Base-by-base conservation (phyloP, 768 basidiomycete genomes). In the Lyophyllum atratum region DNA sequence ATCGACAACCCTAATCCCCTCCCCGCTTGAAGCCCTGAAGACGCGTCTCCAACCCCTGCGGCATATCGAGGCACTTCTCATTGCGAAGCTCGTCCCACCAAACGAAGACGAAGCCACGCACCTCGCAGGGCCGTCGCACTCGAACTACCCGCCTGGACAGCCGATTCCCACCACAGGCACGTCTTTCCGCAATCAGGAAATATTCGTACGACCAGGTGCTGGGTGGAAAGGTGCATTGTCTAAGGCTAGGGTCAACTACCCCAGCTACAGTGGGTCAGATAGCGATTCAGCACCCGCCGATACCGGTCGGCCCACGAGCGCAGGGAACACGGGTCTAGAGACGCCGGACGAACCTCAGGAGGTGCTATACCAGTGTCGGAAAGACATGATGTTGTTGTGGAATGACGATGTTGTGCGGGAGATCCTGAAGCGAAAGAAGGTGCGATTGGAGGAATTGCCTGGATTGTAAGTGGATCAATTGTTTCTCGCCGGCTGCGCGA, bases 341-440 rank as follows among this genome's bases (percentile, higher is more conserved):
- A 79, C 80, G 12, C 74, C 74, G 15, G 81, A 84, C 54, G 89
- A 88, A 60, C 77, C 85, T 0, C 85, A 85, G 46, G 76, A 83
- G 17, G 76, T 89, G 11, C 68, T 90, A 12, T 67, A 85, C 61
- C 78, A 82, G 15, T 86, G 85, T 63, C 69, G 77, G 12, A 79
- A 76, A 31, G 90, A 90, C 56, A 87, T 92, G 80, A 77, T 81
- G 33, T 72, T 76, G 44, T 76, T 92, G 1, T 92, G 90, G 90
- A 68, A 74, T 45, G 89, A 92, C 61, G 76, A 80, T 0, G 72
- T 75, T 7, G 76, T 92, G n/a, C 73, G 79, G 51, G 78, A 78
- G 26, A 70, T 89, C 26, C 70, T 92, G 63, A 70, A 74, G 12
- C 66, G 78, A 33, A 77, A 84, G 62, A 86, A 85, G 65, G 80